A percentile compares a stretch with the other conserved stretches of the same genome.
phyloP scores from a whole-genome alignment of 495 filamentous ascomycete species.

The Podospora didyma region DNA sequence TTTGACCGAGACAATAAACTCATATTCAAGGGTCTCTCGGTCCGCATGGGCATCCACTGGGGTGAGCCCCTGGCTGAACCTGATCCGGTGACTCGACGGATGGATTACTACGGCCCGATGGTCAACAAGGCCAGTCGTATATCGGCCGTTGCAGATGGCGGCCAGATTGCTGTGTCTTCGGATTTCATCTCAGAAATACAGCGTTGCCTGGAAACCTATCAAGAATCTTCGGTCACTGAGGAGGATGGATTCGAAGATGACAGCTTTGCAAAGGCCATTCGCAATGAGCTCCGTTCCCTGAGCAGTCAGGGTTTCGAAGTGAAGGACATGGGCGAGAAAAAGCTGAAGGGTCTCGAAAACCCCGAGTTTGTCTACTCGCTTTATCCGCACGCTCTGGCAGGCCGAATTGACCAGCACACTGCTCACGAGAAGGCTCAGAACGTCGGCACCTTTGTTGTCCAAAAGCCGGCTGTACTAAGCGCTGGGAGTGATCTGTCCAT shows the following conservation, averaged over 20 bases:
- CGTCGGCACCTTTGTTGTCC: slow-evolving; percentile 35
- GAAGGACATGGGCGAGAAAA: slow-evolving; percentile 89
- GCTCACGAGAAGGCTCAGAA: slow-evolving; percentile 43
- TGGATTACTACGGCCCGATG: slow-evolving; percentile 99
- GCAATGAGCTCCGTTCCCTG: slow-evolving; percentile 80
- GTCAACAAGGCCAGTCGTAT: slow-evolving; percentile 95
- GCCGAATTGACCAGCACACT: slow-evolving; percentile 62
- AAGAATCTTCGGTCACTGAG: slow-evolving; percentile 65
- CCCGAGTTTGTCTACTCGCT: slow-evolving; percentile 92
- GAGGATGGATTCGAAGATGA: slow-evolving; percentile 72
- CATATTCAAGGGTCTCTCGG: slow-evolving; percentile 89
- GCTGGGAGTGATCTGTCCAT: slow-evolving; percentile 58
- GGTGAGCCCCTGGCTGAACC: slow-evolving; percentile 90
- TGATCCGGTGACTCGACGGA: slow-evolving; percentile 92
- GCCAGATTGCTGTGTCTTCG: slow-evolving; percentile 91
- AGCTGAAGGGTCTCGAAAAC: slow-evolving; percentile 95
- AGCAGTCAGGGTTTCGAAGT: slow-evolving; percentile 93
- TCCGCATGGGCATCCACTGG: slow-evolving; percentile 97
- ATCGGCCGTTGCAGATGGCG: slow-evolving; percentile 90
- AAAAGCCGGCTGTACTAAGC: slow-evolving; percentile 40
- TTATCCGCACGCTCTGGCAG: slow-evolving; percentile 84
- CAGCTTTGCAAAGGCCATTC: slow-evolving; percentile 64
- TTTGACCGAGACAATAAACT: slow-evolving; percentile 79
- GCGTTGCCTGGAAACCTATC: slow-evolving; percentile 78
- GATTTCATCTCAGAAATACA: slow-evolving; percentile 97